phyloP scores from a whole-genome alignment of 1,284 basidiomycete species.

The Leccinum fuscescens region DNA sequence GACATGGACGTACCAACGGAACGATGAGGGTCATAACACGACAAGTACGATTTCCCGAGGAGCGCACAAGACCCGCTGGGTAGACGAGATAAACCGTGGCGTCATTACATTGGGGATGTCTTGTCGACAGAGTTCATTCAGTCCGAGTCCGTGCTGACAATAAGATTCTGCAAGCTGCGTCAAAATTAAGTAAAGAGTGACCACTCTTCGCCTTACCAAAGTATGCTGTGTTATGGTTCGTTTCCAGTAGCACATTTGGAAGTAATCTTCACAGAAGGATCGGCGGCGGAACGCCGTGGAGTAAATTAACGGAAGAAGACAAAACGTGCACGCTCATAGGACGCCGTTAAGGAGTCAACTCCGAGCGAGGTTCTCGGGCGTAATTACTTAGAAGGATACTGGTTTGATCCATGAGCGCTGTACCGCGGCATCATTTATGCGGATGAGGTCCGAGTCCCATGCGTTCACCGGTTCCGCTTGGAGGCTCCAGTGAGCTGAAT shows the following conservation, averaged over 20 bases:
- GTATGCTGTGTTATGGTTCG: slow-evolving; percentile 4
- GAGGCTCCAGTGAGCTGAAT: neutral
- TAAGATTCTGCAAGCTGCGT: neutral
- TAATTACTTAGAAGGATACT: neutral
- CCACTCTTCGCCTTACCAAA: neutral
- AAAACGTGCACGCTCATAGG: neutral
- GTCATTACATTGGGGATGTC: neutral
- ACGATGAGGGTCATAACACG: neutral
- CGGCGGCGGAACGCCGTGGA: neutral
- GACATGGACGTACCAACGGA: slow-evolving; percentile 3
- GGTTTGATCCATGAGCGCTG: neutral
- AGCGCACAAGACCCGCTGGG: neutral
- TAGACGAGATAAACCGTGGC: neutral
- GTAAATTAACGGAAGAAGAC: neutral
- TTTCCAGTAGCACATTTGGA: neutral
- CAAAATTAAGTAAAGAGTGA: neutral
- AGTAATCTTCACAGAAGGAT: neutral
- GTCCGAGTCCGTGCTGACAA: neutral
- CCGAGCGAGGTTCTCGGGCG: neutral
- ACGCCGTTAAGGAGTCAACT: neutral
- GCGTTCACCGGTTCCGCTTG: neutral
- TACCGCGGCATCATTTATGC: neutral
- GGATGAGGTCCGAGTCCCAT: neutral
- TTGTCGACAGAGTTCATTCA: neutral
- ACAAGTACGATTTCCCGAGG: slow-evolving; percentile 5